phyloP scores from a whole-genome alignment of 2,329 filamentous ascomycete genomes.

The Blastomyces silverae region DNA sequence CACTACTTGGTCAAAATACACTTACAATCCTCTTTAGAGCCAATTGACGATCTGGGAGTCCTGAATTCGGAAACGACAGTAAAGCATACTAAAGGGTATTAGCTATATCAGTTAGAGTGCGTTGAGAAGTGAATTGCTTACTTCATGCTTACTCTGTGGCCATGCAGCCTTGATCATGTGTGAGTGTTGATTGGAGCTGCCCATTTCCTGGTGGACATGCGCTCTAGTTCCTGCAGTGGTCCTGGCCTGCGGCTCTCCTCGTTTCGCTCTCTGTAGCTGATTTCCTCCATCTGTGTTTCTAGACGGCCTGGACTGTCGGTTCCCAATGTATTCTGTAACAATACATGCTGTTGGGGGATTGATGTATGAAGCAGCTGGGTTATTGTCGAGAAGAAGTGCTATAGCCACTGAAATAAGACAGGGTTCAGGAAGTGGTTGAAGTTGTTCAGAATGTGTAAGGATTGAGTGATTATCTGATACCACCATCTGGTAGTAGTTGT shows the following conservation, averaged over 20 bases:
- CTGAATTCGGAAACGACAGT: slow-evolving; percentile 2
- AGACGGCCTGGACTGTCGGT: neutral
- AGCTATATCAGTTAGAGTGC: neutral
- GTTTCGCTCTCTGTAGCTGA: neutral
- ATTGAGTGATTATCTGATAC: neutral
- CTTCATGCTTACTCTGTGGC: neutral
- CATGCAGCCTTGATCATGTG: neutral
- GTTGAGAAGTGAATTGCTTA: neutral
- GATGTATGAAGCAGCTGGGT: neutral
- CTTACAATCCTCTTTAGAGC: slow-evolving; percentile 1
- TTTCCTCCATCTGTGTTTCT: neutral
- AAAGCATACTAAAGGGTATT: neutral
- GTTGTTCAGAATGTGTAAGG: neutral
- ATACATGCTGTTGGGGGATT: neutral
- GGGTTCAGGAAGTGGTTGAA: slow-evolving; percentile 2
- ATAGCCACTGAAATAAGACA: neutral
- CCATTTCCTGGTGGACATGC: neutral
- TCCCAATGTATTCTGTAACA: neutral
- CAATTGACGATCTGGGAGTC: neutral
- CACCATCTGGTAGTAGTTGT: neutral
- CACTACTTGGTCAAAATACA: neutral
- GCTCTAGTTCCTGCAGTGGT: too few species aligned
- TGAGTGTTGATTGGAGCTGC: neutral
- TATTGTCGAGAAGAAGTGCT: neutral
- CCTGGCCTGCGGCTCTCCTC: too few species aligned